These are phyloP conservation scores for Ophiostoma tasmaniense DNA, from an alignment of 2,329 filamentous ascomycete species.

Conservation along the genomic window DNA sequence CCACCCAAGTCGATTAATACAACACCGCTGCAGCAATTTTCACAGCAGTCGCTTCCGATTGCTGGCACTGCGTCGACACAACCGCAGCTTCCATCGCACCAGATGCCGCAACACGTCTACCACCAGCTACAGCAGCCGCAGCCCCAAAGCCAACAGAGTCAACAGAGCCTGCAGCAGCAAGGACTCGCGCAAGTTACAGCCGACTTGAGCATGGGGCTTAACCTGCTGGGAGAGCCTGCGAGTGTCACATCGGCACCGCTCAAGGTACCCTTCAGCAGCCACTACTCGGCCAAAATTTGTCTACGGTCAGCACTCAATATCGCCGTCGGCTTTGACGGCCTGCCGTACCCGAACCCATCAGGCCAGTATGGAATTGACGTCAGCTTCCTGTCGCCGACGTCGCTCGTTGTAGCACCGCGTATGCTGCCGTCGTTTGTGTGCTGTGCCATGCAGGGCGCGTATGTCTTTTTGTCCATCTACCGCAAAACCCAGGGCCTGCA, in stretches of 20 bases:
- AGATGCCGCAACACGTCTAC: neutral
- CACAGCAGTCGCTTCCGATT: neutral
- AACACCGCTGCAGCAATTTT: neutral
- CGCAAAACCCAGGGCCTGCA: constrained; percentile 34
- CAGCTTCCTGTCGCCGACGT: constrained; percentile 30
- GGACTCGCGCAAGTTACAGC: neutral
- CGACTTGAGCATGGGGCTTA: neutral
- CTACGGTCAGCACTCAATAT: constrained; percentile 42
- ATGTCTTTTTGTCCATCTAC: constrained; percentile 36
- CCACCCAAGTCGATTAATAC: constrained; percentile 1
- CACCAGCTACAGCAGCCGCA: neutral
- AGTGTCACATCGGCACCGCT: neutral
- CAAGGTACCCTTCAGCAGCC: constrained; percentile 35
- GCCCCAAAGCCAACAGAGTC: neutral
- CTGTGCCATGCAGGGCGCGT: constrained; percentile 39
- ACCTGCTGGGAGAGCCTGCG: neutral
- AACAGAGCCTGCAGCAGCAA: neutral
- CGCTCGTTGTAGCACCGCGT: constrained; percentile 33
- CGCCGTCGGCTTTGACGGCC: constrained; percentile 35
- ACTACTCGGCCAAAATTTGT: constrained; percentile 41
- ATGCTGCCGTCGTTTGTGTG: constrained; percentile 39
- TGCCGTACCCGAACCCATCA: constrained; percentile 39
- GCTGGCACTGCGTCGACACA: neutral
- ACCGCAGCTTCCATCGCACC: neutral
- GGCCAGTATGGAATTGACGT: constrained; percentile 27